A percentile compares a stretch with the other conserved stretches of the same genome.
Conservation (phyloP, 805 yeast genomes). For the Myxozyma melibiosi region DNA sequence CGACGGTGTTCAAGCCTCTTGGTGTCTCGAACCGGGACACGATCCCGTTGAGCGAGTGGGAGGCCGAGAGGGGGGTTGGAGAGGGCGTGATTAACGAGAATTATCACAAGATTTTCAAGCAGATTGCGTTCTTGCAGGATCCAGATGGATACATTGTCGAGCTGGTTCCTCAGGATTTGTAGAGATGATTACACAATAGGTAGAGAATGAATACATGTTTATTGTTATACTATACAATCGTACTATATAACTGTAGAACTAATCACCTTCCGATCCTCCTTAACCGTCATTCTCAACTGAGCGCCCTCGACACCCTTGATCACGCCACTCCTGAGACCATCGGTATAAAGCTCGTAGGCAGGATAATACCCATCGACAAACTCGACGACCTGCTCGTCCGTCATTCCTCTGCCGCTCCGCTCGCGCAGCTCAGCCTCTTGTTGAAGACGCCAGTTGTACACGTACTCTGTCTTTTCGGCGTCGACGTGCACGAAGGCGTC, state of each 20-base stretch:
- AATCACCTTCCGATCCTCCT: slow-evolving; percentile 7
- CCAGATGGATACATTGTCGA: slow-evolving; percentile 98
- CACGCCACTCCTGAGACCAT: slow-evolving; percentile 40
- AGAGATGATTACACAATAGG: background rate
- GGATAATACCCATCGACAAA: slow-evolving; percentile 90
- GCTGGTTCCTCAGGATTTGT: slow-evolving; percentile 42
- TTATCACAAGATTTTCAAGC: slow-evolving; percentile 29
- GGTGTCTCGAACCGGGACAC: slow-evolving; percentile 83
- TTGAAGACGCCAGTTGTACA: slow-evolving; percentile 76
- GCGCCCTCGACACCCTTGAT: slow-evolving; percentile 39
- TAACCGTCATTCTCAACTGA: slow-evolving; percentile 20
- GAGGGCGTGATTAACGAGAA: slow-evolving; percentile 2
- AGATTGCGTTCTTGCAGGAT: slow-evolving; percentile 91
- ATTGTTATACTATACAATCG: background rate
- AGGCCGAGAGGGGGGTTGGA: slow-evolving; percentile 5
- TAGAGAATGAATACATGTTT: background rate
- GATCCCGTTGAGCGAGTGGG: slow-evolving; percentile 7
- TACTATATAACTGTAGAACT: background rate
- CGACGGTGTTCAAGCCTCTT: slow-evolving; percentile 76
- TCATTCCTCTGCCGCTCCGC: slow-evolving; percentile 71
- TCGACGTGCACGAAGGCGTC: slow-evolving; percentile 63
- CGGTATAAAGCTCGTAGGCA: slow-evolving; percentile 70
- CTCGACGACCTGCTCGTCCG: slow-evolving; percentile 61
- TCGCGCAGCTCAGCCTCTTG: slow-evolving; percentile 62
- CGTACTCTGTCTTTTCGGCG: slow-evolving; percentile 61